Evolutionary conservation across 225 moss, liverwort and hornwort genomes (phyloP), one percentile per base, ranked within the genome.

Genomic region (Polytrichum commune): DNA sequence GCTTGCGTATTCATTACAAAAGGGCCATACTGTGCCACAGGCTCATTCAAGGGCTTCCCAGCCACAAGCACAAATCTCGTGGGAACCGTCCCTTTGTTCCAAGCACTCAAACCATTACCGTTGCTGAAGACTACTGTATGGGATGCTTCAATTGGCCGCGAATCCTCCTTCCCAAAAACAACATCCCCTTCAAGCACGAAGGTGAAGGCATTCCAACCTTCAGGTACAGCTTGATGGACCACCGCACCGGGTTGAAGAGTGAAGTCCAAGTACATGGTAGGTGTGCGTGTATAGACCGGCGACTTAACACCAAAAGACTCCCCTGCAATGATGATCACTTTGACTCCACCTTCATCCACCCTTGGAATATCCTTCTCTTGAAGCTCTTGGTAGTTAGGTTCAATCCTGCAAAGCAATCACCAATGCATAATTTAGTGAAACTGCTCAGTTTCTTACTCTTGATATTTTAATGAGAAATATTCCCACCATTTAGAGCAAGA

Each of bases 1-100:
- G 88, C 86, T 72, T 78, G 78, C 0, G 86, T 86, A 81, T 95
- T 95, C 95, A 95, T 95, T 20, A 95, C 95, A 22, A 95, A 95
- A 2, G 95, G 95, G 4, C 95, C 93, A 32, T 95, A 83, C 25
- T 95, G 93, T 1, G 82, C 89, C 5, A 95, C 89, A 0, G 93
- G 89, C 75, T 95, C 95, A 26, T 90, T 86, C 67, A 95, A 32
- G 1, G 93, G 95, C 69, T 91, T 81, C 7, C 93, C 95, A 53
- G 79, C 95, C 20, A 95, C 91, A 5, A 95, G 53, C 2, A 95
- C 89, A 66, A 95, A 95, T 22, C 86, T 84, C 0, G 89, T 80
- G 5, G 77, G 82, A 10, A 65, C 16, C 8, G 63, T 29, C 1
- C 84, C 79, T 27, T 83, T 91, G 88, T 95, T 95, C 89, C 93